Evolutionary conservation across 495 filamentous ascomycete species (phyloP).

Genomic region (Podospora conica): DNA sequence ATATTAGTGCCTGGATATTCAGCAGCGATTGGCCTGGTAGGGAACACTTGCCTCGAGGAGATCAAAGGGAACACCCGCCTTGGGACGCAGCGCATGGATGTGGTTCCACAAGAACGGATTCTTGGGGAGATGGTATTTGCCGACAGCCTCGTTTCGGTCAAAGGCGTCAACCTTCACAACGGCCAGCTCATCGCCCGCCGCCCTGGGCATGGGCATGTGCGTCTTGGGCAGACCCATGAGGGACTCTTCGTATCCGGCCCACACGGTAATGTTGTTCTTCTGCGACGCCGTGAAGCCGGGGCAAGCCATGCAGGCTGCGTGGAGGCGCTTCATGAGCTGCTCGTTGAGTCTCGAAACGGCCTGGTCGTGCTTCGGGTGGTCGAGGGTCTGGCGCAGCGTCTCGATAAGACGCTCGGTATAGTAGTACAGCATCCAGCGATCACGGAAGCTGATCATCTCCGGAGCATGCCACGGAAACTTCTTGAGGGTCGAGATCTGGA

Average conservation of each 20-base stretch:
- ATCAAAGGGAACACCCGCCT: conserved; percentile 35
- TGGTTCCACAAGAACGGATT: conserved; percentile 37
- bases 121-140: conserved; percentile 31
- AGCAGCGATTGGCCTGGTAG: neutral
- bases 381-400: conserved; percentile 15
- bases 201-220: neutral
- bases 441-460: conserved; percentile 55
- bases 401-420: conserved; percentile 44
- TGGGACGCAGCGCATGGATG: conserved; percentile 36
- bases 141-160: conserved; percentile 3
- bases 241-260: conserved; percentile 16
- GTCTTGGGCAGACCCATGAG: neutral
- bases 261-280: conserved; percentile 45
- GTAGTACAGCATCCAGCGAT: conserved; percentile 54
- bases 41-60: conserved; percentile 38
- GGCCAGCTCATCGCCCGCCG: neutral
- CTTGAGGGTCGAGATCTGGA: conserved; percentile 64
- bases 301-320: conserved; percentile 52
- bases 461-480: conserved; percentile 70
- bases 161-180: neutral
- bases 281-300: conserved; percentile 59
- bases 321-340: conserved; percentile 52
- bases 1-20: neutral
- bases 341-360: conserved; percentile 41
- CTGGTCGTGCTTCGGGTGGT: conserved; percentile 28